A percentile compares a stretch with the other conserved stretches of the same genome.
These are phyloP conservation scores for Conringia planisiliqua DNA, from an alignment of 345 rosid species.

Conservation along the genomic window DNA sequence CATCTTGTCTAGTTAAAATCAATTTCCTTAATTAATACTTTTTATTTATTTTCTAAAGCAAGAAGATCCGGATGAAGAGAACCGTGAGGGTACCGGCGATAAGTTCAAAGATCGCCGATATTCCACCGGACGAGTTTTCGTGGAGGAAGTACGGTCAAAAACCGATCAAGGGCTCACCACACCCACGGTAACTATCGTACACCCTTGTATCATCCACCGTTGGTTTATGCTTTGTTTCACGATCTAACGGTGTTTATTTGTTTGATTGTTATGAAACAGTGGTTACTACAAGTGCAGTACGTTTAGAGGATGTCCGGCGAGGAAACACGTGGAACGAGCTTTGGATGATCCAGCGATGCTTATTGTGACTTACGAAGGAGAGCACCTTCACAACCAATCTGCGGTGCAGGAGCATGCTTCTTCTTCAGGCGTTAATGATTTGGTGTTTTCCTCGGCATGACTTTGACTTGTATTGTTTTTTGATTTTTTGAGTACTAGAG, in stretches of 20 bases:
- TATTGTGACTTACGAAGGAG: slow-evolving; percentile 90
- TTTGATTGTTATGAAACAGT: slow-evolving; percentile 36
- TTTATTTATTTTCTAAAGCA: slow-evolving; percentile 23
- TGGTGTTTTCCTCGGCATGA: slow-evolving; percentile 50
- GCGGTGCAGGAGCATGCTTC: slow-evolving; percentile 50
- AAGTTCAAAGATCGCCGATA: slow-evolving; percentile 86
- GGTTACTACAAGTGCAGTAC: slow-evolving; percentile 95
- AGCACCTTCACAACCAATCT: slow-evolving; percentile 64
- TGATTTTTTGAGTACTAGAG: slow-evolving; percentile 6
- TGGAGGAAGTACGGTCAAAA: slow-evolving; percentile 99
- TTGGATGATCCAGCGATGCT: slow-evolving; percentile 81
- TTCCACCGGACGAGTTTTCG: slow-evolving; percentile 84
- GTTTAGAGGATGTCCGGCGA: slow-evolving; percentile 82
- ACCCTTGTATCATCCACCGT: not conserved
- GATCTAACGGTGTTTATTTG: slow-evolving; percentile 20
- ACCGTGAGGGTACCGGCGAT: slow-evolving; percentile 78
- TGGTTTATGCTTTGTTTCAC: not conserved
- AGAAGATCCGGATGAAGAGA: slow-evolving; percentile 76
- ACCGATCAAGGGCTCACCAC: slow-evolving; percentile 95
- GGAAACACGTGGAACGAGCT: slow-evolving; percentile 96
- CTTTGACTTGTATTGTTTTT: slow-evolving; percentile 11
- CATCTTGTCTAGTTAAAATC: not conserved
- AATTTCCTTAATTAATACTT: not conserved
- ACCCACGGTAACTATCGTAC: slow-evolving; percentile 63
- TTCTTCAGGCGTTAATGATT: slow-evolving; percentile 36